Conservation (phyloP, 768 basidiomycete genomes). For the Mrakia frigida region DNA sequence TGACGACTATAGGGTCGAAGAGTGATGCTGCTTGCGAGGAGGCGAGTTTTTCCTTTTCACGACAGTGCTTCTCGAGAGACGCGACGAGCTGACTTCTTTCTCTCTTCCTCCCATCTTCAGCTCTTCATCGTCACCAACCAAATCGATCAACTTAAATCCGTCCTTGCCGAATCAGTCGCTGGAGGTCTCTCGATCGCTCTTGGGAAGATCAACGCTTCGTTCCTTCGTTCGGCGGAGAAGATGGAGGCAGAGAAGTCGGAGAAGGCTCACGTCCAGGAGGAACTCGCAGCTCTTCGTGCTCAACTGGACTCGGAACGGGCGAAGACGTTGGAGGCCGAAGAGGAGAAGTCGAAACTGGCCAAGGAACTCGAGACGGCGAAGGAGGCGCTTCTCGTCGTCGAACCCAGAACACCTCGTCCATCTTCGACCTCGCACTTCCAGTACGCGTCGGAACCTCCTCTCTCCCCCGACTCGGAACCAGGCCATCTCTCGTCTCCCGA, state of each 20-base stretch:
- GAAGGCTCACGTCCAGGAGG: not conserved
- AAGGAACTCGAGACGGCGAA: not conserved
- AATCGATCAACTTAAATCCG: not conserved
- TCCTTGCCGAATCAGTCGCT: not conserved
- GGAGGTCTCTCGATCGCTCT: constrained; percentile 16
- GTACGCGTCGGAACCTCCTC: not conserved
- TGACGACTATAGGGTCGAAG: not conserved
- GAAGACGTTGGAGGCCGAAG: not conserved
- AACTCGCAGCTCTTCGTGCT: not conserved
- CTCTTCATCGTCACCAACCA: not conserved
- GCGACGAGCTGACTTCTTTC: not conserved
- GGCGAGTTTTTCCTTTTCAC: not conserved
- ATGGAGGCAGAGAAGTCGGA: not conserved
- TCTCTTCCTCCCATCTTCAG: not conserved
- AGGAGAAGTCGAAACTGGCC: not conserved
- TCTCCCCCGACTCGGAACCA: not conserved
- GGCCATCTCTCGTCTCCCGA: not conserved
- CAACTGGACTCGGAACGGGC: constrained; percentile 1
- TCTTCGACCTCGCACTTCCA: not conserved
- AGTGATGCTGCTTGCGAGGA: not conserved
- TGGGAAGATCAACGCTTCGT: constrained; percentile 11
- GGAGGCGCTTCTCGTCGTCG: not conserved
- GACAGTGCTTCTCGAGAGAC: not conserved
- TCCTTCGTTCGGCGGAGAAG: not conserved
- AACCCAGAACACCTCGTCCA: not conserved